These are phyloP conservation scores for Phytophthora fragariaefolia DNA, from an alignment of 352 stramenopile species.

Conservation along the genomic window DNA sequence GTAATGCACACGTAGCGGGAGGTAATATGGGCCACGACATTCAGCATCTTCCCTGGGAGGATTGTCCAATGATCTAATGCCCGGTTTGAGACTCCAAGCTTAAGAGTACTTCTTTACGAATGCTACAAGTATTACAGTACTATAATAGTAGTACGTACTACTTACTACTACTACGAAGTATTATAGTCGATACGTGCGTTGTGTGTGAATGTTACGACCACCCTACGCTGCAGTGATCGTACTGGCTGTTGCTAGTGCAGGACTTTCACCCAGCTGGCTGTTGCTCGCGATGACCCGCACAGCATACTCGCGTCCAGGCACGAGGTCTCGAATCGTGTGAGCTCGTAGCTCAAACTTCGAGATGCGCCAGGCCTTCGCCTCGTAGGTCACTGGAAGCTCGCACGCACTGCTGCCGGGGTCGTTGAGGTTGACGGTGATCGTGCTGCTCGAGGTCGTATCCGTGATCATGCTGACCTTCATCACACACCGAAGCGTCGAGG, in stretches of 20 bases:
- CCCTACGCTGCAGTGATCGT: slow-evolving; percentile 25
- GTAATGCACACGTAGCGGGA: too few relatives aligned
- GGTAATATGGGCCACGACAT: too few relatives aligned
- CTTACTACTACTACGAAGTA: too few relatives aligned
- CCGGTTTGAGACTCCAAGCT: too few relatives aligned
- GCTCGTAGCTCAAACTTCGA: slow-evolving; percentile 73
- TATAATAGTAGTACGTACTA: too few relatives aligned
- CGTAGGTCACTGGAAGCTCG: slow-evolving; percentile 54
- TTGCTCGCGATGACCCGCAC: slow-evolving; percentile 56
- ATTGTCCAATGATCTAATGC: too few relatives aligned
- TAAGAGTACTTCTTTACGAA: too few relatives aligned
- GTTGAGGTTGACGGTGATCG: slow-evolving; percentile 35
- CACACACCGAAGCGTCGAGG: slow-evolving; percentile 50
- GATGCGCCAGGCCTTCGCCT: slow-evolving; percentile 59
- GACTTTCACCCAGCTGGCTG: slow-evolving; percentile 48
- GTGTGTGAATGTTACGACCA: too few relatives aligned
- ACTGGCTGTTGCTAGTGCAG: slow-evolving; percentile 27
- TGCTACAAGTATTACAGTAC: too few relatives aligned
- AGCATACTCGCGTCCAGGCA: slow-evolving; percentile 75
- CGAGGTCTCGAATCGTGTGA: slow-evolving; percentile 59
- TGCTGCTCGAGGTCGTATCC: slow-evolving; percentile 7
- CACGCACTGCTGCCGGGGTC: slow-evolving; percentile 41
- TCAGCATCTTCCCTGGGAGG: too few relatives aligned
- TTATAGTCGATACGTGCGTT: too few relatives aligned
- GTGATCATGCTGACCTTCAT: slow-evolving; percentile 37